phyloP scores from a whole-genome alignment of 176 grass and related monocot species.

The Oryza coarctata region DNA sequence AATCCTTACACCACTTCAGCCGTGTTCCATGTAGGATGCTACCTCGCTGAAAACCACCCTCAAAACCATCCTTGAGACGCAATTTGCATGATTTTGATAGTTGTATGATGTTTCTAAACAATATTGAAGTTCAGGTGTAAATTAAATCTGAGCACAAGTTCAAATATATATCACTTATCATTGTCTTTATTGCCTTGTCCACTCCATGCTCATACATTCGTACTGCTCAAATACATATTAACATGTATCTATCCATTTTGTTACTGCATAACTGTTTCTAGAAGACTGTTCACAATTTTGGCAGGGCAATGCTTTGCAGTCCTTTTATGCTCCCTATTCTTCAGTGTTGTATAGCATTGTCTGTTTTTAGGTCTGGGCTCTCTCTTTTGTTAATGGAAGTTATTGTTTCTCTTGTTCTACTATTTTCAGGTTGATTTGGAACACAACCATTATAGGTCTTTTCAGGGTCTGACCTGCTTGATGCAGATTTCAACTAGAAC shows the following conservation, averaged over 20 bases:
- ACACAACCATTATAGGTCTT: conserved; percentile 94
- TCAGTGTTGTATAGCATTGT: neutral
- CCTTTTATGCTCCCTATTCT: conserved; percentile 17
- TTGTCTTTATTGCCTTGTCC: neutral
- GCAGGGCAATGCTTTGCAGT: neutral
- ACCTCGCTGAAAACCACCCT: neutral
- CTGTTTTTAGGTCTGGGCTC: neutral
- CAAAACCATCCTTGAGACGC: neutral
- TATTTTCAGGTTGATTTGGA: conserved; percentile 86
- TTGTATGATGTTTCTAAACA: neutral
- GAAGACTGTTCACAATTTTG: conserved; percentile 16
- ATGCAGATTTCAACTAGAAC: conserved; percentile 99
- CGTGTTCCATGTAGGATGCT: neutral
- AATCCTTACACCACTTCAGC: neutral
- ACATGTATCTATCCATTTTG: neutral
- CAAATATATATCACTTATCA: neutral
- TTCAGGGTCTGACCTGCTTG: conserved; percentile 93
- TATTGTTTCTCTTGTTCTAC: conserved; percentile 15
- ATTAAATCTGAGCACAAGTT: neutral
- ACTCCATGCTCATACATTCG: neutral
- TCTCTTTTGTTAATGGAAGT: conserved; percentile 14
- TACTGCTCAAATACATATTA: neutral
- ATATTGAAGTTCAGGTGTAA: neutral
- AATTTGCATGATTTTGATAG: neutral
- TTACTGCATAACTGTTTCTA: conserved; percentile 13